A percentile compares a stretch with the other conserved stretches of the same genome.
Conservation (phyloP, 1,139 yeast species). For the Hyphopichia burtonii region DNA sequence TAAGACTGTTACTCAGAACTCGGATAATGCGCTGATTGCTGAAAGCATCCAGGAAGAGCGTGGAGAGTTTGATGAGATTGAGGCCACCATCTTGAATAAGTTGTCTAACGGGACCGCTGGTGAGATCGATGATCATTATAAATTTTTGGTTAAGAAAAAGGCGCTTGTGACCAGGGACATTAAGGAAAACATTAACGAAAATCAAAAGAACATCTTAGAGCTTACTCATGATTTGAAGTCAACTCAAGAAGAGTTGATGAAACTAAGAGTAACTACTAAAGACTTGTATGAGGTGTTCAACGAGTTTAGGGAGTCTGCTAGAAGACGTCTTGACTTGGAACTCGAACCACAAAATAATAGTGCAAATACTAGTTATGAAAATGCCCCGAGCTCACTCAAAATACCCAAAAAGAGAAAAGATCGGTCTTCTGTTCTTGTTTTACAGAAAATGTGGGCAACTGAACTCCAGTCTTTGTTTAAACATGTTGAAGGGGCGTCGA, state of each 20-base stretch:
- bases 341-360: conserved; percentile 14
- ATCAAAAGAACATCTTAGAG: conserved; percentile 68
- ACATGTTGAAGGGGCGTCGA: conserved; percentile 90
- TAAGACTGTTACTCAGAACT: conserved; percentile 11
- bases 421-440: conserved; percentile 66
- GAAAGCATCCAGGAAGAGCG: conserved; percentile 4
- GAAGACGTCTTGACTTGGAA: conserved; percentile 51
- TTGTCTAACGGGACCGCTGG: conserved; percentile 67
- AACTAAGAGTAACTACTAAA: conserved; percentile 57
- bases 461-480: conserved; percentile 72
- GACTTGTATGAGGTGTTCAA: conserved; percentile 63
- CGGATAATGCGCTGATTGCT: conserved; percentile 6
- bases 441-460: conserved; percentile 79
- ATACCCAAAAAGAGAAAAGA: conserved; percentile 37
- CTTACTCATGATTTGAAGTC: conserved; percentile 64
- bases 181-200: conserved; percentile 63
- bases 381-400: background rate
- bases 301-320: conserved; percentile 71
- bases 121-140: conserved; percentile 71
- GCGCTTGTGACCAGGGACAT: conserved; percentile 60
- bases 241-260: conserved; percentile 64
- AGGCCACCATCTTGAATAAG: conserved; percentile 49
- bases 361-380: conserved; percentile 3
- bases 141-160: conserved; percentile 53
- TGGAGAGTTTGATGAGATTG: conserved; percentile 13